Evolutionary conservation across 2,329 filamentous ascomycete genomes (phyloP).

Genomic region (Trematosphaeria pertusa): DNA sequence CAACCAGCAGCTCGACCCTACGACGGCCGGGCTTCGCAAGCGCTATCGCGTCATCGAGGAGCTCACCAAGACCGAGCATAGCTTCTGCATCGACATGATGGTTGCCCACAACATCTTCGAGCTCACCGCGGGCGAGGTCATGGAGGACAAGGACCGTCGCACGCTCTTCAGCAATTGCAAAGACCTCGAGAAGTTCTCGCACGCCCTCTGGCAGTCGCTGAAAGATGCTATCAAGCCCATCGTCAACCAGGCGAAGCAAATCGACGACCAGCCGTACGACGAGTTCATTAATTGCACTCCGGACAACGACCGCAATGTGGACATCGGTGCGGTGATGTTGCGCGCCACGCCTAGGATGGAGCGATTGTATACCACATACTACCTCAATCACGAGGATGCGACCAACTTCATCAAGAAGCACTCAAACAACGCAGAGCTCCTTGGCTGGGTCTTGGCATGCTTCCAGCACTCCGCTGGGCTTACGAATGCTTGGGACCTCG

Average conservation of each 20-base stretch:
- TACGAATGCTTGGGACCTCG: slow-evolving; percentile 91
- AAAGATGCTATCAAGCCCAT: slow-evolving; percentile 81
- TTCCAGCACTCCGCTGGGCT: slow-evolving; percentile 91
- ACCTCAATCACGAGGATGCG: slow-evolving; percentile 69
- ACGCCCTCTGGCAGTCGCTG: slow-evolving; percentile 77
- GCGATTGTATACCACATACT: slow-evolving; percentile 68
- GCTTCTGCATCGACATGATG: slow-evolving; percentile 94
- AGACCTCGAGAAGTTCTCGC: slow-evolving; percentile 85
- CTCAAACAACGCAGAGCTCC: slow-evolving; percentile 63
- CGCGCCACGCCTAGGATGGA: slow-evolving; percentile 66
- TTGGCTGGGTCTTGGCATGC: slow-evolving; percentile 90
- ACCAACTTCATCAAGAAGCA: slow-evolving; percentile 66
- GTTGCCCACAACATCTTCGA: slow-evolving; percentile 98
- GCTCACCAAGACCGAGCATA: slow-evolving; percentile 88
- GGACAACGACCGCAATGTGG: slow-evolving; percentile 64
- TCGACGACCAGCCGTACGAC: slow-evolving; percentile 28
- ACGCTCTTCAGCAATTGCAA: slow-evolving; percentile 92
- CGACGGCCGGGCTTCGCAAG: slow-evolving; percentile 65
- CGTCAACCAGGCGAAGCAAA: slow-evolving; percentile 58
- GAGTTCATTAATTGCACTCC: slow-evolving; percentile 39
- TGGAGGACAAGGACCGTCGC: slow-evolving; percentile 85
- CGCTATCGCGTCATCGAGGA: slow-evolving; percentile 89
- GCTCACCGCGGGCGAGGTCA: slow-evolving; percentile 81
- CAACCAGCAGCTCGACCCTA: slow-evolving; percentile 28
- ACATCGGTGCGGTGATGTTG: slow-evolving; percentile 66